Conservation (phyloP, 78 protist genomes). For the Dictyostelium brefeldianum region DNA sequence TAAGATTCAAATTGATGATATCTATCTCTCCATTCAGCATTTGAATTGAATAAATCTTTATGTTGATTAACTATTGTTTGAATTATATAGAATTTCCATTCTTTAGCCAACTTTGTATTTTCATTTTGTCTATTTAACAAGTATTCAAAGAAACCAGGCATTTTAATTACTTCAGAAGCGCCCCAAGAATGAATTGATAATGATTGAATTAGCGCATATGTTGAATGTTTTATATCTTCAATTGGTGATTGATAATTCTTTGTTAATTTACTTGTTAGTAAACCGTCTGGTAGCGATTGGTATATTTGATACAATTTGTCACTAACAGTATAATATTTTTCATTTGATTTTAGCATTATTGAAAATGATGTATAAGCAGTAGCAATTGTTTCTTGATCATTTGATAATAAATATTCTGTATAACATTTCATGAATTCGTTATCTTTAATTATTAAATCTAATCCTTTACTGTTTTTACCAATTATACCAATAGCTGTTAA, state of each 20-base stretch:
- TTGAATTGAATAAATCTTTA: not conserved
- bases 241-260: constrained; percentile 33
- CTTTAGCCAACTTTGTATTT: constrained; percentile 19
- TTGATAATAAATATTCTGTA: not conserved
- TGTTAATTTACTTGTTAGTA: not conserved
- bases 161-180: constrained; percentile 1
- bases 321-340: not conserved
- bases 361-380: not conserved
- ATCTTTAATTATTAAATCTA: constrained; percentile 9
- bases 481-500: not conserved
- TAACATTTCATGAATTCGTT: not conserved
- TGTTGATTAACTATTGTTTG: constrained; percentile 43
- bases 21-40: constrained; percentile 20
- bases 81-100: constrained; percentile 65
- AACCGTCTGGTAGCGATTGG: not conserved
- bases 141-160: constrained; percentile 63
- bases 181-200: constrained; percentile 68
- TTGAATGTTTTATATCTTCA: constrained; percentile 40
- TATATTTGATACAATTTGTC: constrained; percentile 16
- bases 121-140: constrained; percentile 15
- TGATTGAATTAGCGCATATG: not conserved
- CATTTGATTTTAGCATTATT: constrained; percentile 19
- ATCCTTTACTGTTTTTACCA: not conserved
- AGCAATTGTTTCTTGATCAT: not conserved
- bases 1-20: constrained; percentile 36